Evolutionary conservation across 2,329 filamentous ascomycete genomes (phyloP), one percentile per base, ranked within the genome.

Genomic region (Cordyceps tenuipes): DNA sequence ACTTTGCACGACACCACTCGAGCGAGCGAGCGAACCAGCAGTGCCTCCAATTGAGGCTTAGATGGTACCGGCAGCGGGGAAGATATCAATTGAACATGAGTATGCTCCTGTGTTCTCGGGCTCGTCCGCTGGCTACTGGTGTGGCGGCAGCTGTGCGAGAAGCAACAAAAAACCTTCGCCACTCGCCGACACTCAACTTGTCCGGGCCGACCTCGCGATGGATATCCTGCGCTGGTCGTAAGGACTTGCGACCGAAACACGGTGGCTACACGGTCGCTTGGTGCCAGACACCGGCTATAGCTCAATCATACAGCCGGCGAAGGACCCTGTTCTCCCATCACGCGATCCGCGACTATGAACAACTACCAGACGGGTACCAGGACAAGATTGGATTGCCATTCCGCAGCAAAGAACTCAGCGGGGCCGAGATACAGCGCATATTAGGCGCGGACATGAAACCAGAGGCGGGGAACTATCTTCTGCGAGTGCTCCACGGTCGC

Each of bases 401-500:
- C 63, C 71, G 78, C 50, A 70, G 68, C 6, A 70, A 72, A 3
- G 79, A 82, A n/a, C 72, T 87, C 21, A 73, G 74, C 2, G 70
- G 76, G 19, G 67, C 68, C 9, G 80, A 86, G 65, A 73, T 77
- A 6, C 66, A 72, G 17, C 62, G 64, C 10, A 73, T 85, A 43
- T 85, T 87, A 62, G 81, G 82, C 1, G 66, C 75, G 5, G 71
- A 72, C 13, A 72, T 85, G 50, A 70, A 73, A 62, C 68, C 74
- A 0, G 64, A 66, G 3, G 66, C 69, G 5, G 84, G 79, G 21
- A 86, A 86, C 67, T 72, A 71, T 49, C 69, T 87, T 48, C 70
- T 87, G 54, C 75, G 76, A 57, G 81, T 87, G 54, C 70, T 87
- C 13, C 85, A 88, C 67, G 85, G 84, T 9, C 79, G 83, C 41